These are phyloP conservation scores for Osmozyma mogii DNA, from an alignment of 805 yeast genomes.

Conservation along the genomic window DNA sequence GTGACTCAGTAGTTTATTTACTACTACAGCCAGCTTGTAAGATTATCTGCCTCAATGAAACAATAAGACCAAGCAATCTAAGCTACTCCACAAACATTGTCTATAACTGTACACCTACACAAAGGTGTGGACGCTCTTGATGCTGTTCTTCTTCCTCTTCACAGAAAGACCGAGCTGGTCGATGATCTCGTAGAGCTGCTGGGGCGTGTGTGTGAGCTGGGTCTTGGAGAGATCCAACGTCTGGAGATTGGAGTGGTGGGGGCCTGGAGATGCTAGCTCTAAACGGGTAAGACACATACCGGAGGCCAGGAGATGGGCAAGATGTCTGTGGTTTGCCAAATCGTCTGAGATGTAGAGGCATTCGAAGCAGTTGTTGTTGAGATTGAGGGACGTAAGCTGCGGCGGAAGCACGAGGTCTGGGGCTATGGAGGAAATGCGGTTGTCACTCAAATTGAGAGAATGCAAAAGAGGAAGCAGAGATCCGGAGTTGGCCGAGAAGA, in stretches of 20 bases:
- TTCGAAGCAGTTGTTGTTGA: conserved; percentile 14
- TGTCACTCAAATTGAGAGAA: conserved; percentile 10
- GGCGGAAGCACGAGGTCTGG: conserved; percentile 9
- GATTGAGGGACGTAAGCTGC: conserved; percentile 5
- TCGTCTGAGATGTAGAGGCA: conserved; percentile 7
- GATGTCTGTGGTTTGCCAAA: conserved; percentile 2
- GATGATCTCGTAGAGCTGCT: conserved; percentile 17
- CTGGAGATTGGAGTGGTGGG: conserved; percentile 6
- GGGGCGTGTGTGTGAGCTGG: conserved; percentile 9
- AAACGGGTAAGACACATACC: too few species aligned
- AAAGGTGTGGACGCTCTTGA: conserved; percentile 21
- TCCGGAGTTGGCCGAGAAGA: conserved; percentile 1
- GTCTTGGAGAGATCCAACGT: conserved; percentile 14
- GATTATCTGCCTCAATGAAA: too few species aligned
- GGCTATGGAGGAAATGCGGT: conserved; percentile 9
- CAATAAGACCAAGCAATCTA: too few species aligned
- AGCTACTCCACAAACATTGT: too few species aligned
- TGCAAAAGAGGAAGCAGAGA: conserved; percentile 1
- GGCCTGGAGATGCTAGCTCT: too few species aligned
- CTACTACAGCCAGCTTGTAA: too few species aligned
- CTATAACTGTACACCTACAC: too few species aligned
- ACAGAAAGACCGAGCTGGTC: conserved; percentile 16
- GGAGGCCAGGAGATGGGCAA: too few species aligned
- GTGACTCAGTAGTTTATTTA: too few species aligned
- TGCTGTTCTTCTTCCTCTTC: conserved; percentile 15